Evolutionary conservation across 1,139 yeast genomes (phyloP).

Genomic region (Hanseniaspora uvarum): DNA sequence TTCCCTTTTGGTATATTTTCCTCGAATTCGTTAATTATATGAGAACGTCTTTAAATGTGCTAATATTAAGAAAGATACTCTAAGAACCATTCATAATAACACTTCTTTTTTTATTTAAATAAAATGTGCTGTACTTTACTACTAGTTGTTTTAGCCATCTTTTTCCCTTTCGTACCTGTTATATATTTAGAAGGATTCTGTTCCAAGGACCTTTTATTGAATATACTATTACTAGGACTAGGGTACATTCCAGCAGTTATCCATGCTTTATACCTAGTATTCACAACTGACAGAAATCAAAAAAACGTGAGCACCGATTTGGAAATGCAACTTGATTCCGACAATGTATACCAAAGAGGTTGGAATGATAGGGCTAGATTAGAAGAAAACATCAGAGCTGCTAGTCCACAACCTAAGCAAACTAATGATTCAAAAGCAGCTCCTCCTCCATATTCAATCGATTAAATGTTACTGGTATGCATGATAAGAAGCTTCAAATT

Average conservation of each 20-base stretch:
- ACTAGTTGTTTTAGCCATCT: conserved; percentile 22
- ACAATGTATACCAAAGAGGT: conserved; percentile 27
- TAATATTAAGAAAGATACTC: too few relatives aligned
- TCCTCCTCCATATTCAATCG: conserved; percentile 22
- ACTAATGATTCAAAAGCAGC: conserved; percentile 6
- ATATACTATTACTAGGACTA: conserved; percentile 60
- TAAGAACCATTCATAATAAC: too few relatives aligned
- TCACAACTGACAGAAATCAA: conserved; percentile 27
- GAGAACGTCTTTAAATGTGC: too few relatives aligned
- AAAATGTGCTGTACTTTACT: conserved; percentile 15
- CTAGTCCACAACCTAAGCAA: conserved; percentile 1
- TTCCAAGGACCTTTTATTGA: conserved; percentile 44
- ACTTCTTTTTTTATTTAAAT: too few relatives aligned
- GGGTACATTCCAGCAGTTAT: conserved; percentile 80
- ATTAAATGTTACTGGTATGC: too few relatives aligned
- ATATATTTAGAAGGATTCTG: conserved; percentile 28
- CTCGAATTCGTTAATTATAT: too few relatives aligned
- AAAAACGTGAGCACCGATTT: conserved; percentile 22
- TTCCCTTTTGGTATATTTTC: too few relatives aligned
- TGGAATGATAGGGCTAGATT: conserved; percentile 28
- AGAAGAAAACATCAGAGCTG: conserved; percentile 7
- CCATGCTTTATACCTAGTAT: conserved; percentile 48
- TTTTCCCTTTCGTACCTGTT: conserved; percentile 31
- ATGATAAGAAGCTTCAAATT: too few relatives aligned
- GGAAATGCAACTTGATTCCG: conserved; percentile 11